Conservation (phyloP, 176 grass and related monocot species). For the Oryza officinalis region DNA sequence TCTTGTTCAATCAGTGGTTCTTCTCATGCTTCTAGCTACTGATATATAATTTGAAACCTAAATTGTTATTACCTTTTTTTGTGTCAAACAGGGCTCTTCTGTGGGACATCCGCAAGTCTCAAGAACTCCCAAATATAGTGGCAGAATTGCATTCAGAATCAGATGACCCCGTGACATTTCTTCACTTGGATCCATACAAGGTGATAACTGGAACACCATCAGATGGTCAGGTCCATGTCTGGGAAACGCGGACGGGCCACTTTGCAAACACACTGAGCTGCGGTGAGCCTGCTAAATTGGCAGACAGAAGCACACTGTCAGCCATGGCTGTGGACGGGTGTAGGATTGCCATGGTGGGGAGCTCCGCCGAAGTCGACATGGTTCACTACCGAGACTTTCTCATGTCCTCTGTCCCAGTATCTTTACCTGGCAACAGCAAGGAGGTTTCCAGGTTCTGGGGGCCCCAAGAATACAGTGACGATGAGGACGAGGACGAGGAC, state of each 20-base stretch:
- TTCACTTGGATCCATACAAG: constrained; percentile 91
- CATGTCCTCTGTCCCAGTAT: constrained; percentile 44
- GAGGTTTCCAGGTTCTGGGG: constrained; percentile 73
- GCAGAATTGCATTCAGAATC: constrained; percentile 70
- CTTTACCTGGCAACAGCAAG: constrained; percentile 25
- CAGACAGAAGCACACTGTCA: constrained; percentile 24
- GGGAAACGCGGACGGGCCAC: constrained; percentile 52
- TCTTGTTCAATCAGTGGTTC: constrained; percentile 2
- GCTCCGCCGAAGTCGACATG: constrained; percentile 20
- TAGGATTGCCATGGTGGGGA: constrained; percentile 54
- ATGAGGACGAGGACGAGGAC: neutral
- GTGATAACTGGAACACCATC: constrained; percentile 62
- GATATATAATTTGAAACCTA: constrained; percentile 1
- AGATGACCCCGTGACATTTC: constrained; percentile 53
- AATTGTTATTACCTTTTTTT: constrained; percentile 30
- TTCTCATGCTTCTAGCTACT: neutral
- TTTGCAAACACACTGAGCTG: constrained; percentile 61
- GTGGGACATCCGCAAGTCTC: constrained; percentile 85
- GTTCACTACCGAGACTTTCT: constrained; percentile 65
- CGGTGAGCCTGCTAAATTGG: constrained; percentile 22
- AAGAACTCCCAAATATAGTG: constrained; percentile 45
- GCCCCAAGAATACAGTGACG: neutral
- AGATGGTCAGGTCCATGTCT: constrained; percentile 54
- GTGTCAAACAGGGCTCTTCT: constrained; percentile 64
- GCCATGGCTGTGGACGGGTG: constrained; percentile 73